Base-by-base conservation (phyloP, 805 yeast genomes). In the Dipodascus albidus region DNA sequence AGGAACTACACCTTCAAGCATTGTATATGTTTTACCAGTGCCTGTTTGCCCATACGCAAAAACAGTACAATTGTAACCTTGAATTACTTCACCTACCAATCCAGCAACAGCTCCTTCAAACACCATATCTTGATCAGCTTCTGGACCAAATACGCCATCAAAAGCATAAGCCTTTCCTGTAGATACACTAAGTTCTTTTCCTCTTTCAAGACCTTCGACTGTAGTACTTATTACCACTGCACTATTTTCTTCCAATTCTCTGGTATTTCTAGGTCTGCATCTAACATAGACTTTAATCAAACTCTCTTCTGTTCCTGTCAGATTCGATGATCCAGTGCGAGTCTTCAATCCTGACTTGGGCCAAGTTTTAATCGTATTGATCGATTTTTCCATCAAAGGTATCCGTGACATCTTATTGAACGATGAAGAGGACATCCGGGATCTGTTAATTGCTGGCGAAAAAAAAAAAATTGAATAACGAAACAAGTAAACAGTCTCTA, bases 31-130 rank as follows among this genome's bases (percentile, higher is more conserved):
- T 62, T 87, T 88, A 23, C 96, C 96, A 0, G 95, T 85, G 1
- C 96, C 93, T 0, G 96, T 88, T 75, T 87, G 95, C 3, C 96
- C 96, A 68, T 89, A 89, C 0, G 93, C 95, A 59, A 88, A 74
- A 24, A 87, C 76, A 0, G 96, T 85, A 58, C 89, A 87, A 64
- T 87, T 87, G 64, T 82, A 85, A 19, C 91, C 95, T 52, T 75
- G 70, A 54, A 88, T 68, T 55, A 88, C 76, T 57, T 90, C 96
- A 23, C 76, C 74, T 50, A 83, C 74, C 52, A 81, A 66, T 15
- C 82, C 82, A 27, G 75, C 69, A 0, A 90, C 95, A 17, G 83
- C 83, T 23, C 78, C 78, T 20, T 81, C 79, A 60, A 82, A 89
- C 1, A 89, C 65, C 42, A 74, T 69, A 48, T 73, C 69, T 66